Conservation (phyloP, 768 basidiomycete genomes). For the Hericium erinaceus region DNA sequence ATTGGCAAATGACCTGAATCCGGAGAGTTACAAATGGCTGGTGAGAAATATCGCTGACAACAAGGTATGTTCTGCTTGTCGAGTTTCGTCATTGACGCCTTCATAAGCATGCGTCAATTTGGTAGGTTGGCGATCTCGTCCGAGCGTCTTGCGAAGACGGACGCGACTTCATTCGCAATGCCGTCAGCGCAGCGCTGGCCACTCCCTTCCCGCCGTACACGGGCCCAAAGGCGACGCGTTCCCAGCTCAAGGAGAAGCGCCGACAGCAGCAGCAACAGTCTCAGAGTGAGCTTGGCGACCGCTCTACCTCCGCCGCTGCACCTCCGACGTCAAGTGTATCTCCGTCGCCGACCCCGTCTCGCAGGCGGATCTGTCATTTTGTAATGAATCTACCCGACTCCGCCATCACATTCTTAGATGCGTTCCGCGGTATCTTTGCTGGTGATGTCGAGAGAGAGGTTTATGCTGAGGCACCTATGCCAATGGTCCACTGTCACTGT, state of each 20-base stretch:
- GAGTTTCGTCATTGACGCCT: neutral
- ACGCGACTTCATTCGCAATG: slow-evolving; percentile 67
- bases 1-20: slow-evolving; percentile 91
- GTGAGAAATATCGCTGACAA: slow-evolving; percentile 65
- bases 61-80: slow-evolving; percentile 39
- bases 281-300: neutral
- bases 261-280: slow-evolving; percentile 20
- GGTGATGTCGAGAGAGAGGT: slow-evolving; percentile 30
- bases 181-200: slow-evolving; percentile 42
- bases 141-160: slow-evolving; percentile 79
- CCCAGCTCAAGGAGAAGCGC: slow-evolving; percentile 38
- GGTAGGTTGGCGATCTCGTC: slow-evolving; percentile 62
- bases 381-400: slow-evolving; percentile 98
- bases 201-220: slow-evolving; percentile 57
- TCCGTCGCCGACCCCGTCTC: slow-evolving; percentile 21
- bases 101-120: slow-evolving; percentile 2
- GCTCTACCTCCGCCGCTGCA: slow-evolving; percentile 3
- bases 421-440: slow-evolving; percentile 69
- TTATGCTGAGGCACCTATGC: slow-evolving; percentile 39
- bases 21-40: slow-evolving; percentile 74
- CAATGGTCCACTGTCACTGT: slow-evolving; percentile 92
- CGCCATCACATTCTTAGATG: slow-evolving; percentile 83
- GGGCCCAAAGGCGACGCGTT: slow-evolving; percentile 21
- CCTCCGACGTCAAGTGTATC: neutral
- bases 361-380: slow-evolving; percentile 68